Conservation (phyloP, 2,329 filamentous ascomycete genomes). For the Periglandula ipomoeae region DNA sequence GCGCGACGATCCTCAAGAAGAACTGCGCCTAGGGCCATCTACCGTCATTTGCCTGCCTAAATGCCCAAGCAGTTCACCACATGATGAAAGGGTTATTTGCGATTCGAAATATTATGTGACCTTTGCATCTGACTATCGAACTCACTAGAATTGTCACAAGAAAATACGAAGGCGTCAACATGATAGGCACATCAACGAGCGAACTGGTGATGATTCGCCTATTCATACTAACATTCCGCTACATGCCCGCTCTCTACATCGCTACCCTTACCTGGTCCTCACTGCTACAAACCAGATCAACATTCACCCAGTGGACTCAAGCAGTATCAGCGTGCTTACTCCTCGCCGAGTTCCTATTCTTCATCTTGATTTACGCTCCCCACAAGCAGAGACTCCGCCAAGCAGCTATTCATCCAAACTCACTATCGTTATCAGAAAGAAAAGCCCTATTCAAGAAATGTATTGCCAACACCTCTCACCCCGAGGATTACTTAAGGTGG, state of each 20-base stretch:
- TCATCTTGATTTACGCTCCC: conserved; percentile 32
- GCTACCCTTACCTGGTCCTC: conserved; percentile 18
- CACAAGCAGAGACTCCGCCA: conserved; percentile 29
- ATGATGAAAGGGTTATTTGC: no score
- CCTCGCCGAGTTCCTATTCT: conserved; percentile 32
- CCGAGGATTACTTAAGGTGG: conserved; percentile 45
- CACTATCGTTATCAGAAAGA: conserved; percentile 37
- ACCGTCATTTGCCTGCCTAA: no score
- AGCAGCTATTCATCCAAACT: conserved; percentile 30
- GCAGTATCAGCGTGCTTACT: conserved; percentile 21
- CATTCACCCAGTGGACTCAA: conserved; percentile 5
- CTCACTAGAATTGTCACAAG: no score
- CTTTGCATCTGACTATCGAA: no score
- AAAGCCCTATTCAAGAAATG: conserved; percentile 47
- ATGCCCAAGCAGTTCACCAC: no score
- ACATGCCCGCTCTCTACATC: conserved; percentile 32
- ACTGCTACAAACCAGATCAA: conserved; percentile 1
- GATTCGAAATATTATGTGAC: no score
- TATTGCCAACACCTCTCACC: conserved; percentile 43
- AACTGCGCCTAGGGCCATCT: no score
- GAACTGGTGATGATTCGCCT: conserved; percentile 37
- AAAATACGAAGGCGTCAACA: conserved; percentile 10
- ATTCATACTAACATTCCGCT: conserved; percentile 33
- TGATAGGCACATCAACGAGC: conserved; percentile 27
- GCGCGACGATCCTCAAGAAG: no score